Percentiles rank a stretch among this genome's conserved stretches.
Evolutionary conservation across 352 stramenopile species (phyloP).

Genomic region (Globisporangium abappressorium): DNA sequence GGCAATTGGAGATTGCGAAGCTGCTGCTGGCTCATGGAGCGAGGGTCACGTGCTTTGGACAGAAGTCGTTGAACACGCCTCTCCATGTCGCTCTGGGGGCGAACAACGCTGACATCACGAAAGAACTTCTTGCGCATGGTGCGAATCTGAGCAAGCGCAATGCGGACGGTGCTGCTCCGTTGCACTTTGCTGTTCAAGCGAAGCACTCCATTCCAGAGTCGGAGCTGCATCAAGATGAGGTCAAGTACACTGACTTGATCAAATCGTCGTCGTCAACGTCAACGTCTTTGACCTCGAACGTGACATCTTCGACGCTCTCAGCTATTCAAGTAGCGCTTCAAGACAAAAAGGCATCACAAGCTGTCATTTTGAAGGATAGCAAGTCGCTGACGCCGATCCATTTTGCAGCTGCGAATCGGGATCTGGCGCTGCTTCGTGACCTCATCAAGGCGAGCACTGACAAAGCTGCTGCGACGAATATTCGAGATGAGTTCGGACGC

Average conservation of each 20-base stretch:
- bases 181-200: slow-evolving; percentile 46
- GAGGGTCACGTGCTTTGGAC: slow-evolving; percentile 38
- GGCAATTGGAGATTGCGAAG: slow-evolving; percentile 27
- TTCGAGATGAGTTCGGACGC: slow-evolving; percentile 41
- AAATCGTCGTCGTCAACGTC: background rate
- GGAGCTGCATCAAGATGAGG: slow-evolving; percentile 52
- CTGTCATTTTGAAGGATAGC: slow-evolving; percentile 39
- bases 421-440: slow-evolving; percentile 51
- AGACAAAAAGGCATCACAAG: slow-evolving; percentile 39
- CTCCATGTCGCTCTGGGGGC: slow-evolving; percentile 43
- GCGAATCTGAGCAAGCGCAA: slow-evolving; percentile 46
- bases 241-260: slow-evolving; percentile 38
- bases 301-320: slow-evolving; percentile 13
- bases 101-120: slow-evolving; percentile 42
- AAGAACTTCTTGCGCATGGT: slow-evolving; percentile 40
- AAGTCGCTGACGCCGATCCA: slow-evolving; percentile 58
- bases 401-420: slow-evolving; percentile 55
- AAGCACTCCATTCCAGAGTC: slow-evolving; percentile 45
- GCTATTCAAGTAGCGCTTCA: slow-evolving; percentile 55
- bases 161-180: slow-evolving; percentile 29
- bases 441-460: slow-evolving; percentile 38
- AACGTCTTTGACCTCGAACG: background rate
- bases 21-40: slow-evolving; percentile 45
- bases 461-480: slow-evolving; percentile 45
- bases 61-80: slow-evolving; percentile 35